phyloP scores from a whole-genome alignment of 2,329 filamentous ascomycete species.

The Tolypocladium paradoxum region DNA sequence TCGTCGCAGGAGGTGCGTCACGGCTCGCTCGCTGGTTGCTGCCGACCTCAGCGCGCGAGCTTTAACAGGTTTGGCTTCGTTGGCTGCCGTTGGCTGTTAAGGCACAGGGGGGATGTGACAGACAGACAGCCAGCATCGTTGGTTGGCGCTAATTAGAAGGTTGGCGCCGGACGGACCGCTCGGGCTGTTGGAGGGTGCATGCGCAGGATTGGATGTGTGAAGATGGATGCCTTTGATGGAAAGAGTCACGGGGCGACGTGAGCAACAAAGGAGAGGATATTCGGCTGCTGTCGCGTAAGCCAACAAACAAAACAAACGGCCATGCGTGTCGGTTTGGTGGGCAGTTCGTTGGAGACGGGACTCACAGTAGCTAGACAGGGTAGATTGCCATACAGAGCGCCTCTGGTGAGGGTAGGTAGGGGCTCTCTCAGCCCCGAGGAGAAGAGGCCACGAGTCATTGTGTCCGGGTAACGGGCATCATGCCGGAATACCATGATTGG shows the following conservation, averaged over 20 bases:
- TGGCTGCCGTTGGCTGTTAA: background rate
- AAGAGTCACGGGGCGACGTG: background rate
- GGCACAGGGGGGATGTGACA: background rate
- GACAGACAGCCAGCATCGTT: background rate
- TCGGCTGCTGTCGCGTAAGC: background rate
- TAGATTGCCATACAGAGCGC: too few species aligned
- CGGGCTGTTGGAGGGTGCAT: background rate
- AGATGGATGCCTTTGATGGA: background rate
- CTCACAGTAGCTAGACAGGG: background rate
- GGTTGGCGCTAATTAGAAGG: background rate
- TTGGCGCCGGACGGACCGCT: background rate
- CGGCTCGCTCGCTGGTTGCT: background rate
- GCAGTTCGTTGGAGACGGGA: background rate
- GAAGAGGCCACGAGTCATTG: background rate
- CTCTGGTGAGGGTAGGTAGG: background rate
- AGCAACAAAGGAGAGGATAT: background rate
- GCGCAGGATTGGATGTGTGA: background rate
- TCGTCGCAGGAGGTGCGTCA: constrained; percentile 2
- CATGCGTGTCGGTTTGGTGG: background rate
- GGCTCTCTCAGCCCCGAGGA: background rate
- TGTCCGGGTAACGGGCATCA: background rate
- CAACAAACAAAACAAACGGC: background rate
- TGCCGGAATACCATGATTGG: background rate
- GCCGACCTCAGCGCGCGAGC: background rate
- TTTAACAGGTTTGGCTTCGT: background rate